These are phyloP conservation scores for Arthrobotrys musiformis DNA, from an alignment of 2,329 filamentous ascomycete species.

Conservation along the genomic window DNA sequence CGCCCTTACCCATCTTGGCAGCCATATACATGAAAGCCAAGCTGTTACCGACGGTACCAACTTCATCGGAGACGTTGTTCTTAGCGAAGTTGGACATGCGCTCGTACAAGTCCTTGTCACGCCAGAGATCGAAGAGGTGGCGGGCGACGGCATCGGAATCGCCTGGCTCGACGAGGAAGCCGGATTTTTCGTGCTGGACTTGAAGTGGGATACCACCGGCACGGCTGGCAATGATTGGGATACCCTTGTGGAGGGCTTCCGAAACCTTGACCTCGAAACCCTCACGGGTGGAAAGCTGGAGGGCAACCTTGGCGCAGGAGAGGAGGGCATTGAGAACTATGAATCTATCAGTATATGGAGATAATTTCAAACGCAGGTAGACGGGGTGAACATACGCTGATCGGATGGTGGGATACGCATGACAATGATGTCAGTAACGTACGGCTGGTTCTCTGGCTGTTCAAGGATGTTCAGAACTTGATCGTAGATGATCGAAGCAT, in stretches of 20 bases:
- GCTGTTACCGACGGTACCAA: constrained; percentile 81
- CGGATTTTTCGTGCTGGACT: constrained; percentile 76
- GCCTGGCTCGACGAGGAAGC: constrained; percentile 77
- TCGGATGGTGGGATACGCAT: constrained; percentile 82
- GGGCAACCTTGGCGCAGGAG: constrained; percentile 75
- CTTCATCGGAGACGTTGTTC: constrained; percentile 79
- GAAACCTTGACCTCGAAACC: constrained; percentile 89
- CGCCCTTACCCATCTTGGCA: constrained; percentile 71
- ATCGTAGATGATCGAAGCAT: constrained; percentile 77
- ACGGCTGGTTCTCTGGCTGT: constrained; percentile 69
- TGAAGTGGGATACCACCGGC: constrained; percentile 85
- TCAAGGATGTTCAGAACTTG: constrained; percentile 76
- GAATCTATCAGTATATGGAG: neutral
- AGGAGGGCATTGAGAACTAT: constrained; percentile 77
- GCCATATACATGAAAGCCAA: constrained; percentile 82
- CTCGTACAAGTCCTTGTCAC: constrained; percentile 72
- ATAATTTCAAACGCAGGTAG: neutral
- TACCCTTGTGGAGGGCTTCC: constrained; percentile 81
- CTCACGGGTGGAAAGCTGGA: constrained; percentile 83
- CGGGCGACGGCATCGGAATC: constrained; percentile 76
- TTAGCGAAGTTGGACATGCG: constrained; percentile 74
- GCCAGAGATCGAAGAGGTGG: constrained; percentile 75
- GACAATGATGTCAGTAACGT: constrained; percentile 75
- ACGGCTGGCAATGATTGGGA: constrained; percentile 78
- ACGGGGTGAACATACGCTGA: constrained; percentile 65